phyloP scores from a whole-genome alignment of 345 rosid genomes.

The Barbarea vulgaris region DNA sequence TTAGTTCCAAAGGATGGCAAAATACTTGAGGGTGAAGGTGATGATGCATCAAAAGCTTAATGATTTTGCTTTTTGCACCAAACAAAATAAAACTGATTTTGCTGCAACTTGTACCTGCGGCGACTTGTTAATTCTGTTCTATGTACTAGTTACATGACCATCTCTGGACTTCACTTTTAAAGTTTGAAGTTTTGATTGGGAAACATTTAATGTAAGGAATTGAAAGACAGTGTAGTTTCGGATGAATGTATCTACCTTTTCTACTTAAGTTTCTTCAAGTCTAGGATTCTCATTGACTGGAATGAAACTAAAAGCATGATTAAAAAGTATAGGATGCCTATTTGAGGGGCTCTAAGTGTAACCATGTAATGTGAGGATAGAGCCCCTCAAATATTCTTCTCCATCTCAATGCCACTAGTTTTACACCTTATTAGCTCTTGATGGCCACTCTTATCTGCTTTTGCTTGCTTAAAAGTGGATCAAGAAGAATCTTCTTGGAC shows the following conservation, averaged over 20 bases:
- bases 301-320: slow-evolving; percentile 19
- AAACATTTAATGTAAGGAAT: slow-evolving; percentile 29
- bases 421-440: slow-evolving; percentile 25
- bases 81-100: background rate
- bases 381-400: slow-evolving; percentile 35
- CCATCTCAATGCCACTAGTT: slow-evolving; percentile 24
- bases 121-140: slow-evolving; percentile 10
- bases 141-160: background rate
- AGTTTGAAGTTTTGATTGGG: slow-evolving; percentile 1
- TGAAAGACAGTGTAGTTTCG: slow-evolving; percentile 13
- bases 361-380: slow-evolving; percentile 22
- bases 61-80: slow-evolving; percentile 17
- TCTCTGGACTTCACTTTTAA: background rate
- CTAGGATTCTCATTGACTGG: slow-evolving; percentile 38
- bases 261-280: slow-evolving; percentile 3
- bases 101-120: slow-evolving; percentile 17
- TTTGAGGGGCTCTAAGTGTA: slow-evolving; percentile 33
- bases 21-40: slow-evolving; percentile 51
- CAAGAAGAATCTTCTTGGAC: slow-evolving; percentile 4
- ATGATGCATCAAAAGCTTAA: slow-evolving; percentile 33
- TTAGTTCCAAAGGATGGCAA: slow-evolving; percentile 79
- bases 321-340: slow-evolving; percentile 32
- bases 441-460: slow-evolving; percentile 15
- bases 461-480: slow-evolving; percentile 38
- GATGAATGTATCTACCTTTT: slow-evolving; percentile 20